These are phyloP conservation scores for Lasiosphaeria hispida DNA, from an alignment of 495 filamentous ascomycete genomes.

Conservation along the genomic window DNA sequence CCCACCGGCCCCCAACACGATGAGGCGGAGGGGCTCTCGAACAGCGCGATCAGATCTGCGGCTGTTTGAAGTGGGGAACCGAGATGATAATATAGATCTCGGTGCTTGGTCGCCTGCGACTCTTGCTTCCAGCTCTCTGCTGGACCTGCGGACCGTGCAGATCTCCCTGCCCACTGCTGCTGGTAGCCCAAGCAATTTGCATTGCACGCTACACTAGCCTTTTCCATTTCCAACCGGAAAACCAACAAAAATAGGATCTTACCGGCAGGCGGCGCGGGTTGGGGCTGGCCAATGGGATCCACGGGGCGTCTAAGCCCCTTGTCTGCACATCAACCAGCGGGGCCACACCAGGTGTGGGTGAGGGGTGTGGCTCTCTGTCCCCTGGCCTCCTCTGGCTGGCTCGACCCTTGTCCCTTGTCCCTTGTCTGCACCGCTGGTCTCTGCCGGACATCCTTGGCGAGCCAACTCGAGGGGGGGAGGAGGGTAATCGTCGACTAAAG, in stretches of 20 bases:
- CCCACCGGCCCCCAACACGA: background rate
- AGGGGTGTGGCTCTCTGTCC: no score
- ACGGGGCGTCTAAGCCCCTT: slow-evolving; percentile 15
- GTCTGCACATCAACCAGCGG: slow-evolving; percentile 15
- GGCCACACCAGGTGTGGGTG: background rate
- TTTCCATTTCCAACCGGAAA: background rate
- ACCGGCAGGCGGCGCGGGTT: slow-evolving; percentile 22
- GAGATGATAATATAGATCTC: slow-evolving; percentile 1
- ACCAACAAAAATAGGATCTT: slow-evolving; percentile 29
- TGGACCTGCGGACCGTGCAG: slow-evolving; percentile 7
- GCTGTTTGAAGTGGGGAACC: slow-evolving; percentile 1
- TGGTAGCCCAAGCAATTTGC: background rate
- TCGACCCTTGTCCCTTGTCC: no score
- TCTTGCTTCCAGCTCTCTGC: background rate
- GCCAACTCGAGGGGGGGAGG: background rate
- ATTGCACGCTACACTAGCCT: slow-evolving; percentile 3
- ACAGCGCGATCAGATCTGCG: slow-evolving; percentile 1
- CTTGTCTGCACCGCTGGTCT: background rate
- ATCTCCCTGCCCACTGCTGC: slow-evolving; percentile 1
- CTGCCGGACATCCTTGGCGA: slow-evolving; percentile 3
- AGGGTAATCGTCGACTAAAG: no score
- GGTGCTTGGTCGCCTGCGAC: background rate
- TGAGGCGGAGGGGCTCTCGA: background rate
- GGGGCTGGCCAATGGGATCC: slow-evolving; percentile 18
- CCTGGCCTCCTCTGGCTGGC: no score